Evolutionary conservation across 2,329 filamentous ascomycete genomes (phyloP), one percentile per base, ranked within the genome.

Genomic region (Sarocladiaceae sp.): DNA sequence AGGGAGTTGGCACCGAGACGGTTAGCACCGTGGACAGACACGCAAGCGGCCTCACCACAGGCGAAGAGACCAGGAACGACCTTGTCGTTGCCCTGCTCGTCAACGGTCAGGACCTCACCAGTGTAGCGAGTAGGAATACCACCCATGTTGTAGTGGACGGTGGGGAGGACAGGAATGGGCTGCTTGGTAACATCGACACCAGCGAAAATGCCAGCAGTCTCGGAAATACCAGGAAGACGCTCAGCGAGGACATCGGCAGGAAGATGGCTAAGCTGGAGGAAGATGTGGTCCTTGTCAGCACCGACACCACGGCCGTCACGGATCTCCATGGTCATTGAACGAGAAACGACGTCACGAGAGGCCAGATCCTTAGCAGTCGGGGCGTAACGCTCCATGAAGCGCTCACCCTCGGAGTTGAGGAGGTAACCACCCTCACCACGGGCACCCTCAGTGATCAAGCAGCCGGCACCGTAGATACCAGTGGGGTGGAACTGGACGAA

Each of bases 91-190:
- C 93, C 93, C 50, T 80, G 66, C 61, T 86, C 83, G 56, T 96
- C 88, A 43, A 95, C 74, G 15, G 88, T 94, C 55, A 98, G 70
- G 49, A 97, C 93, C 72, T 98, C 89, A 67, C 93, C 91, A 50
- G 88, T 96, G 78, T 95, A 97, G 61, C 88, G 88, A 55, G 93
- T 97, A 43, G 91, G 91, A 56, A 98, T 96, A 78, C 93, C 91
- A 69, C 91, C 91, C 93, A 97, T 98, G 79, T 96, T 96, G 80
- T 98, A 98, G 77, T 98, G 90, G 55, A 96, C 91, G 34, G 91
- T 97, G 47, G 91, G 91, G 51, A 97, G 77, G 53, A 97, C 91
- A 50, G 91, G 91, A 56, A 97, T 97, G 53, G 91, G 91, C 71
- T 96, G 87, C 76, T 95, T 96, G 62, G 83, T 85, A 55, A 98